Evolutionary conservation across 495 filamentous ascomycete genomes (phyloP), one percentile per base, ranked within the genome.

Genomic region (Neurospora discreta): DNA sequence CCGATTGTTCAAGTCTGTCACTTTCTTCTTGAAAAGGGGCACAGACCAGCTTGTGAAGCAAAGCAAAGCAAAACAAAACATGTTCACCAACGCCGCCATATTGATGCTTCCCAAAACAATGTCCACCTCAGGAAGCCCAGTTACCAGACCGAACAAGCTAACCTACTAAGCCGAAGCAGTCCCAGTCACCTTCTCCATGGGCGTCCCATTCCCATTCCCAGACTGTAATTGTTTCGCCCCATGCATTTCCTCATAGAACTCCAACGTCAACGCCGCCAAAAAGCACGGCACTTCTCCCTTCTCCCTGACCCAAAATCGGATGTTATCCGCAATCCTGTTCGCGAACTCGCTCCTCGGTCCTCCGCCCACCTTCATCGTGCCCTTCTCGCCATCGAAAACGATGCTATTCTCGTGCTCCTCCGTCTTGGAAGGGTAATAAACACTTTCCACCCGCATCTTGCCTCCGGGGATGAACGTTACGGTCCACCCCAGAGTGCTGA

Each of bases 291-390:
- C 95, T 78, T 92, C 93, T 70, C 93, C 91, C 82, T 90, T 87
- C 77, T 92, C 92, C 77, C 95, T 90, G 2, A 97, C 94, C 95
- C 95, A 99, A 80, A 96, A 97, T 77, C 90, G 88, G 75, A 97
- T 92, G 68, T 92, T 86, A 70, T 91, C 90, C 75, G 86, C 88
- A 40, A 98, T 95, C 80, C 93, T 89, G 73, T 87, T 82, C 33
- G 93, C 95, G 81, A 99, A 99, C 38, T 86, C 85, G 76, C 91
- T 94, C 76, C 93, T 88, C 5, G 93, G 92, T 0, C 95, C 95
- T 6, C 95, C 95, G 18, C 90, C 90, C 72, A 98, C 91, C 84
- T 98, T 98, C 95, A 99, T 99, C 30, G 93, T 97, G 36, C 95
- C 90, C 73, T 91, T 91, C 81, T 98, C 95, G 30, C 95, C 96